Conservation (phyloP, 768 basidiomycete genomes). For the Mycena vulgaris region DNA sequence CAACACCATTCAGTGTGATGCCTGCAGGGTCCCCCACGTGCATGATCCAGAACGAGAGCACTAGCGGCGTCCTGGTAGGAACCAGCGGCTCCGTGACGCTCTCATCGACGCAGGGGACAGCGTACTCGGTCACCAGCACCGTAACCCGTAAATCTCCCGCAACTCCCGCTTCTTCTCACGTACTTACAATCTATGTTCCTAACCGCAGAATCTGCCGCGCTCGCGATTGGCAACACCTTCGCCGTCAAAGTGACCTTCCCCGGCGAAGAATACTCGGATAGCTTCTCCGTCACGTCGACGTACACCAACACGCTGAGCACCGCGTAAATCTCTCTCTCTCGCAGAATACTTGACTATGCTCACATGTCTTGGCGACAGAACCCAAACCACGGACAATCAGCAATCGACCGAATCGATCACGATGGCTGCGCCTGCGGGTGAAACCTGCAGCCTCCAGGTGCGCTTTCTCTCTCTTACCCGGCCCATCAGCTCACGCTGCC, state of each 20-base stretch:
- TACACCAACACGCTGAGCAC: conserved; percentile 8
- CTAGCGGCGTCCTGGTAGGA: not conserved
- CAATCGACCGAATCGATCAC: not conserved
- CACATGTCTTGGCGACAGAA: too few species aligned
- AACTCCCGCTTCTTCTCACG: not conserved
- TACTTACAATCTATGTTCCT: not conserved
- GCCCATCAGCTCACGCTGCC: not conserved
- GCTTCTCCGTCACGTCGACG: conserved; percentile 4
- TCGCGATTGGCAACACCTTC: not conserved
- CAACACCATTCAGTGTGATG: not conserved
- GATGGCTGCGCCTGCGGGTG: not conserved
- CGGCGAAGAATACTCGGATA: not conserved
- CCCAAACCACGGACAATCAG: not conserved
- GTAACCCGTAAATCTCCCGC: not conserved
- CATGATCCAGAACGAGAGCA: not conserved
- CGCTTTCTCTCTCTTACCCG: not conserved
- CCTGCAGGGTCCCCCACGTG: not conserved
- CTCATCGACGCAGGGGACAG: not conserved
- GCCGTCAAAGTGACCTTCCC: not conserved
- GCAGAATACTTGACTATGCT: too few species aligned
- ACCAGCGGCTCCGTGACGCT: conserved; percentile 5
- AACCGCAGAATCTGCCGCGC: not conserved
- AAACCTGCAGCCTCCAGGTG: not conserved
- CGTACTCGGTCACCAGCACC: conserved; percentile 1
- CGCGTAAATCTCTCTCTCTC: not conserved